These are phyloP conservation scores for Agaricus sinodeliciosus DNA, from an alignment of 768 basidiomycete genomes.

Conservation along the genomic window DNA sequence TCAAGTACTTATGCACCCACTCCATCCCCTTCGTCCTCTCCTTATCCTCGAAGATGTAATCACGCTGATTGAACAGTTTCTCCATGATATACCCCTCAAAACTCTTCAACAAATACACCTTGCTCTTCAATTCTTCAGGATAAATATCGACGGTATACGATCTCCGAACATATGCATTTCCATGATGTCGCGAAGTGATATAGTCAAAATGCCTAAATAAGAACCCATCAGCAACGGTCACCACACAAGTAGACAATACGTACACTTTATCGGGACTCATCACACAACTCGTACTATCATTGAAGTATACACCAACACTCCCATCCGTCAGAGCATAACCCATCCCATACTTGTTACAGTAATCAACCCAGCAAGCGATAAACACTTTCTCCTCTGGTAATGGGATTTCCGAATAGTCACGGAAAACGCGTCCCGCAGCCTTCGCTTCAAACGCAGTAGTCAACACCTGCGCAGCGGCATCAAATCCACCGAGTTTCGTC, in stretches of 20 bases:
- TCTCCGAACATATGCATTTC: slow-evolving; percentile 64
- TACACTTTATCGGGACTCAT: slow-evolving; percentile 84
- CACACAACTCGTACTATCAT: slow-evolving; percentile 86
- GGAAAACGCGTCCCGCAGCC: slow-evolving; percentile 56
- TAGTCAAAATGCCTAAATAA: slow-evolving; percentile 78
- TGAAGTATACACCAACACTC: slow-evolving; percentile 92
- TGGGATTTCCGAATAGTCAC: slow-evolving; percentile 26
- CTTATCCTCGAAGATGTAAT: slow-evolving; percentile 72
- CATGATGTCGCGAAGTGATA: slow-evolving; percentile 62
- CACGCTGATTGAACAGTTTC: slow-evolving; percentile 76
- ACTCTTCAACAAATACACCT: slow-evolving; percentile 88
- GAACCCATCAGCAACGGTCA: slow-evolving; percentile 6
- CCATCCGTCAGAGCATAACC: slow-evolving; percentile 96
- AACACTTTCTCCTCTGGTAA: slow-evolving; percentile 68
- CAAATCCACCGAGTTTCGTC: slow-evolving; percentile 50
- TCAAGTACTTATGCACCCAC: slow-evolving; percentile 90
- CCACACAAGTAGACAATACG: slow-evolving; percentile 22
- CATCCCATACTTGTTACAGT: slow-evolving; percentile 99
- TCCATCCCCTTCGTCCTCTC: slow-evolving; percentile 79
- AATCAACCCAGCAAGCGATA: slow-evolving; percentile 98
- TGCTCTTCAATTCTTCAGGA: slow-evolving; percentile 80
- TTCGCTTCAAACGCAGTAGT: slow-evolving; percentile 63
- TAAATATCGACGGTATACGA: slow-evolving; percentile 62
- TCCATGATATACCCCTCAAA: slow-evolving; percentile 96
- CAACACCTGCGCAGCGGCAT: slow-evolving; percentile 48